These are phyloP conservation scores for Sporormia fimetaria DNA, from an alignment of 495 filamentous ascomycete species.

Conservation along the genomic window DNA sequence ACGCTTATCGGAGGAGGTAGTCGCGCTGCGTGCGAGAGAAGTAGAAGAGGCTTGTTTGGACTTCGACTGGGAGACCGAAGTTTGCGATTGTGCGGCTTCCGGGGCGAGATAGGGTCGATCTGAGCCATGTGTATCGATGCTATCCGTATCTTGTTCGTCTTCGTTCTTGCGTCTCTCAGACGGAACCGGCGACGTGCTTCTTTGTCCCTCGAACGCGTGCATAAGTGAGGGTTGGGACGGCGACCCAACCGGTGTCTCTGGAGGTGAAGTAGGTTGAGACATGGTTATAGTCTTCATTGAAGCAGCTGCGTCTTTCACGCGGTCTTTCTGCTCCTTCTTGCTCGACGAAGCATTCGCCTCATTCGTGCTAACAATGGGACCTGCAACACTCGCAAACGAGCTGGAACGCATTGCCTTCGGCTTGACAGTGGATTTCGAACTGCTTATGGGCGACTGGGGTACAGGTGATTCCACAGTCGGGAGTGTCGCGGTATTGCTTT, in stretches of 20 bases:
- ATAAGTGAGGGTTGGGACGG: neutral
- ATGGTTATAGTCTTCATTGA: constrained; percentile 56
- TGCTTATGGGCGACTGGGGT: constrained; percentile 5
- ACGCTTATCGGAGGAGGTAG: constrained; percentile 8
- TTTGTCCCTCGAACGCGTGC: constrained; percentile 31
- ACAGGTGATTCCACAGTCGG: neutral
- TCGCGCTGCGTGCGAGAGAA: constrained; percentile 9
- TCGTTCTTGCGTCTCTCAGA: constrained; percentile 13
- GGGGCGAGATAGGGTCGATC: neutral
- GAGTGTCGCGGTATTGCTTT: too few species aligned
- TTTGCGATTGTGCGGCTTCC: neutral
- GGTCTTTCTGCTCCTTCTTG: constrained; percentile 31
- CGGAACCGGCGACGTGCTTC: constrained; percentile 20
- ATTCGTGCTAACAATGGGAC: constrained; percentile 53
- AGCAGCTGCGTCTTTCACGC: constrained; percentile 47
- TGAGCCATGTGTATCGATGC: neutral
- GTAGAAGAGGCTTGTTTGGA: constrained; percentile 3
- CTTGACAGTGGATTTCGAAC: constrained; percentile 18
- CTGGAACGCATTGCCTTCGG: constrained; percentile 49
- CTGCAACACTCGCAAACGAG: constrained; percentile 52
- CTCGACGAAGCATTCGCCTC: constrained; percentile 49
- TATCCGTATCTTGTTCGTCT: neutral
- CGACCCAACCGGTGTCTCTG: constrained; percentile 42
- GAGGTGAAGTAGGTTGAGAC: constrained; percentile 47
- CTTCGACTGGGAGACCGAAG: neutral